These are phyloP conservation scores for Alternaria brassicae DNA, from an alignment of 2,329 filamentous ascomycete genomes.

Conservation along the genomic window DNA sequence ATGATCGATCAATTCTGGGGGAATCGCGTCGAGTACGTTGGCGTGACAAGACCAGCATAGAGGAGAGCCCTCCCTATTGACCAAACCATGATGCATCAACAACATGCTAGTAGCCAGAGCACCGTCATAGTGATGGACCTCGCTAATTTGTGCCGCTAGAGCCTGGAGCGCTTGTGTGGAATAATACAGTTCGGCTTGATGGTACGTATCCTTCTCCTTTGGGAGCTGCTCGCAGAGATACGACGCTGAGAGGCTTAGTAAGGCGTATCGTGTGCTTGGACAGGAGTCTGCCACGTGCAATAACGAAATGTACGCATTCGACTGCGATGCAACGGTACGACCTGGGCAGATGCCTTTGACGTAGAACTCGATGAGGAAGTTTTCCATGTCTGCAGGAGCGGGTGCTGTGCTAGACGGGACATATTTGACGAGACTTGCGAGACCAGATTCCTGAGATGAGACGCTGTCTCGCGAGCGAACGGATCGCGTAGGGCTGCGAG, in stretches of 20 bases:
- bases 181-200: conserved; percentile 45
- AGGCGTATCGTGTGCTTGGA: conserved; percentile 40
- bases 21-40: conserved; percentile 43
- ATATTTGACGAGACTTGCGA: conserved; percentile 40
- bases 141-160: conserved; percentile 37
- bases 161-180: conserved; percentile 42
- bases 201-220: conserved; percentile 36
- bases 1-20: conserved; percentile 28
- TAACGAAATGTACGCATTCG: conserved; percentile 38
- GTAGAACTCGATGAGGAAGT: conserved; percentile 42
- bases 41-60: conserved; percentile 46
- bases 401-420: conserved; percentile 28
- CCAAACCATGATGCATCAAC: conserved; percentile 41
- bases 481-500: conserved; percentile 38
- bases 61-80: conserved; percentile 37
- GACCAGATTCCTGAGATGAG: conserved; percentile 33
- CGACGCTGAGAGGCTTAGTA: conserved; percentile 43
- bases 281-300: conserved; percentile 35
- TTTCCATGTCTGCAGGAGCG: conserved; percentile 35
- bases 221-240: conserved; percentile 42
- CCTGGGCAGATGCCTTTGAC: conserved; percentile 43
- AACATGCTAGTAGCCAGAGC: conserved; percentile 45
- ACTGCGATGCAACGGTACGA: conserved; percentile 34
- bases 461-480: conserved; percentile 35
- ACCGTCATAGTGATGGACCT: conserved; percentile 37